These are phyloP conservation scores for Aspergillus asperescens DNA, from an alignment of 495 filamentous ascomycete species.

Conservation along the genomic window DNA sequence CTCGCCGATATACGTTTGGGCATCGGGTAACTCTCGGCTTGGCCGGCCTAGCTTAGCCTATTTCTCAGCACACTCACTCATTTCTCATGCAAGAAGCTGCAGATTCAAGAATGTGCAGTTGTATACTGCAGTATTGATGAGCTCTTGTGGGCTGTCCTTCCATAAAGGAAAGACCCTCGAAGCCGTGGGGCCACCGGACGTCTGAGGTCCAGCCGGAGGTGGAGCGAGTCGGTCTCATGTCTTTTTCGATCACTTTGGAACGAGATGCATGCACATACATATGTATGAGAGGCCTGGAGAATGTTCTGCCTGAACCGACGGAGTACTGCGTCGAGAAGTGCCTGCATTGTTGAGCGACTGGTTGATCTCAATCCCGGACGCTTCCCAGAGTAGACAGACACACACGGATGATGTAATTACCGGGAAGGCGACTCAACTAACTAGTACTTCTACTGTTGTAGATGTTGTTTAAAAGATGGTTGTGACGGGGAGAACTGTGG, in stretches of 20 bases:
- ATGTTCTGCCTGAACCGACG: constrained; percentile 3
- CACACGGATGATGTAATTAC: too few species aligned
- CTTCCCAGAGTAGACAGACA: too few species aligned
- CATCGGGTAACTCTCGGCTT: neutral
- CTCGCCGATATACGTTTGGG: too few species aligned
- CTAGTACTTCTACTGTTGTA: too few species aligned
- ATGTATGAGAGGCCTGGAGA: constrained; percentile 1
- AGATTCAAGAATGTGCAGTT: constrained; percentile 17
- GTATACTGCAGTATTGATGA: neutral
- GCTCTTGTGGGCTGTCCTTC: constrained; percentile 4
- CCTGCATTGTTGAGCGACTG: neutral
- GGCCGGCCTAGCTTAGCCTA: neutral
- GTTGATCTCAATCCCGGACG: too few species aligned
- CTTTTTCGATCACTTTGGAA: neutral
- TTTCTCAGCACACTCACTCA: neutral
- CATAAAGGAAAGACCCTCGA: constrained; percentile 7
- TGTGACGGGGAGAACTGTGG: neutral
- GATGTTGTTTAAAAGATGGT: too few species aligned
- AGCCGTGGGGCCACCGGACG: constrained; percentile 2
- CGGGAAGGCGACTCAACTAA: too few species aligned
- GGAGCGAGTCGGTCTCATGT: neutral
- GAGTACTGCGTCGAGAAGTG: neutral
- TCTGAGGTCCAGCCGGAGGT: constrained; percentile 2
- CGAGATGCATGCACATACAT: constrained; percentile 8
- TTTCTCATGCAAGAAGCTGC: neutral